A percentile compares a stretch with the other conserved stretches of the same genome.
phyloP scores from a whole-genome alignment of 192 early-diverging fungal genomes.

The Entophlyctis luteolus region DNA sequence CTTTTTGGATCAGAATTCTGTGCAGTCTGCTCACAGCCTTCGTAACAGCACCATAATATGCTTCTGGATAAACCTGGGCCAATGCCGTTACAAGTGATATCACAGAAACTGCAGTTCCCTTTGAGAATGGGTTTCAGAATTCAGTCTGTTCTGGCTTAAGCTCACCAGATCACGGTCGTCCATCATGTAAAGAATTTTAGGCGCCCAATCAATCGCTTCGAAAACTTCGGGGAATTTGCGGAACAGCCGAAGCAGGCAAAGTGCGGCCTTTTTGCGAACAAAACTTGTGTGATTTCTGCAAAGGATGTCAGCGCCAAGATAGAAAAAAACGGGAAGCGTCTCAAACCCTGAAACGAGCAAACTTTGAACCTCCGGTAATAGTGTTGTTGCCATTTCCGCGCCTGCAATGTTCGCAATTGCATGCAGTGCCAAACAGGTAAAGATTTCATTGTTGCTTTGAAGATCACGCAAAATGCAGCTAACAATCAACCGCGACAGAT shows the following conservation, averaged over 20 bases:
- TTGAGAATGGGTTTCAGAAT: neutral
- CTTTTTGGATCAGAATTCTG: constrained; percentile 79
- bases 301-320: neutral
- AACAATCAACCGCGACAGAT: constrained; percentile 77
- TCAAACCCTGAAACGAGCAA: constrained; percentile 76
- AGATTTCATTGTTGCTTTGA: constrained; percentile 75
- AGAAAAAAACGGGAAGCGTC: constrained; percentile 1
- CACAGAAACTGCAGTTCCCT: constrained; percentile 81
- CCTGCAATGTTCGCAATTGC: constrained; percentile 96
- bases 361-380: constrained; percentile 78
- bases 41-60: constrained; percentile 67
- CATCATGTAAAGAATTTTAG: constrained; percentile 73
- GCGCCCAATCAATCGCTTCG: constrained; percentile 82
- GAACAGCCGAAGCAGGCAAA: constrained; percentile 85
- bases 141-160: neutral
- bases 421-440: constrained; percentile 86
- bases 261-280: constrained; percentile 94
- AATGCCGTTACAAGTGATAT: constrained; percentile 85
- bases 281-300: constrained; percentile 52
- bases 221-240: constrained; percentile 87
- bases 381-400: constrained; percentile 82
- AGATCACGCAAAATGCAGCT: constrained; percentile 87
- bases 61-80: constrained; percentile 84
- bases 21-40: constrained; percentile 79
- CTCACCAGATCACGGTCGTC: constrained; percentile 75